phyloP scores from a whole-genome alignment of 768 basidiomycete species.

The Mycena amicta region DNA sequence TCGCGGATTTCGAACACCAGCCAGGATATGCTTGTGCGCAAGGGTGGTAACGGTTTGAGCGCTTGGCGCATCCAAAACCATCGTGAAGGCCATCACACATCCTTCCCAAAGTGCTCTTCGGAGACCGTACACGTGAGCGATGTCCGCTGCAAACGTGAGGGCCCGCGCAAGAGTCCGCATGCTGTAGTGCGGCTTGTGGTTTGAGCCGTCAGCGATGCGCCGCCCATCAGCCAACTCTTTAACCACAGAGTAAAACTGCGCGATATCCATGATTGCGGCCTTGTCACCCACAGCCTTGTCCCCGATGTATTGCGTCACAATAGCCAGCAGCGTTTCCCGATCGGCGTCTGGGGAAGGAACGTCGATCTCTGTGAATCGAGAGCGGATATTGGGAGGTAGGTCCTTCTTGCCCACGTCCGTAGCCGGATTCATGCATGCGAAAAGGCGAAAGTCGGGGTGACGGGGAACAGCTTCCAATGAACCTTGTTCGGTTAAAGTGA shows the following conservation, averaged over 20 bases:
- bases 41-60: conserved; percentile 64
- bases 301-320: conserved; percentile 89
- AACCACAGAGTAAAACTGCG: conserved; percentile 85
- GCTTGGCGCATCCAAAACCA: conserved; percentile 82
- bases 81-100: conserved; percentile 96
- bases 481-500: conserved; percentile 92
- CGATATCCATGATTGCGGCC: conserved; percentile 84
- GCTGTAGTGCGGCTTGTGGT: conserved; percentile 92
- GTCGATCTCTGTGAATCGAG: conserved; percentile 93
- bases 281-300: conserved; percentile 82
- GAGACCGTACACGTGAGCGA: conserved; percentile 73
- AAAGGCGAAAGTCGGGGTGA: conserved; percentile 93
- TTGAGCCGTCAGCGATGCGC: conserved; percentile 90
- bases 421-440: conserved; percentile 99
- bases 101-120: conserved; percentile 94
- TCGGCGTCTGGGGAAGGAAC: conserved; percentile 94
- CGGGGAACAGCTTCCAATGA: conserved; percentile 87
- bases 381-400: conserved; percentile 85
- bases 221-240: conserved; percentile 74
- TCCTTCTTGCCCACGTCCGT: conserved; percentile 99
- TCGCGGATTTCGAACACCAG: conserved; percentile 75
- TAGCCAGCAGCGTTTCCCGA: conserved; percentile 82
- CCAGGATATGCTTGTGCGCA: conserved; percentile 77
- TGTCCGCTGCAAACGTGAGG: conserved; percentile 86
- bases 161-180: conserved; percentile 95